Base-by-base conservation (phyloP, 2,329 filamentous ascomycete species). In the Cercospora berteroae region DNA sequence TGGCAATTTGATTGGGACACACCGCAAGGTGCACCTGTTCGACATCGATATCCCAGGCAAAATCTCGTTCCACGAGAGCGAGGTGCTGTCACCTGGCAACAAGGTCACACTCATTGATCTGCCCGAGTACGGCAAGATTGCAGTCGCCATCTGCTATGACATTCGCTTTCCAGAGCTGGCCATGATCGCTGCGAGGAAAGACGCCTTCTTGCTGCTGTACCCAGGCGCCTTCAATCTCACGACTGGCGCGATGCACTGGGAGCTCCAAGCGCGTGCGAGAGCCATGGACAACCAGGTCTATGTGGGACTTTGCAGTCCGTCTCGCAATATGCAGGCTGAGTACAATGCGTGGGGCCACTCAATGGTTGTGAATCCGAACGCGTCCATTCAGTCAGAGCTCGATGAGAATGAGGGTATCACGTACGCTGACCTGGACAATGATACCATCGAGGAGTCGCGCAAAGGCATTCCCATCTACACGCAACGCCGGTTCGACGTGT, bases 221-320 rank as follows among this genome's bases (percentile, higher is more conserved):
- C 95, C 95, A 0, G 95, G 93, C n/a, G 95, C 95, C 0, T 99
- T 99, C 85, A 99, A 98, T 80, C 84, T 91, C 68, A 97, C 93
- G 0, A 99, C 95, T 0, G 95, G 95, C 0, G 90, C 91, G 5
- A 80, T 98, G 79, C 95, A 99, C 80, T 99, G 95, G 95, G 86
- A 89, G 66, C 82, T 99, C 72, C 87, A 91, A 74, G 94, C 89
- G 0, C 87, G 92, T 71, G 93, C 91, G 13, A 85, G 95, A 69
- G 95, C 94, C 5, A 86, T 96, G 74, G 94, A 99, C 77, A 98
- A 98, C 78, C 93, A 99, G 83, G 83, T 96, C 9, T 98, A 96
- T 79, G 93, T 98, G 12, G 95, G 89, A 36, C 81, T 99, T 78
- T 99, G 95, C 82, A 95, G 91, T 77, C 95, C 95, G 0, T 93